Conservation (phyloP, 805 yeast species). For the Tanozyma kutaoensis region DNA sequence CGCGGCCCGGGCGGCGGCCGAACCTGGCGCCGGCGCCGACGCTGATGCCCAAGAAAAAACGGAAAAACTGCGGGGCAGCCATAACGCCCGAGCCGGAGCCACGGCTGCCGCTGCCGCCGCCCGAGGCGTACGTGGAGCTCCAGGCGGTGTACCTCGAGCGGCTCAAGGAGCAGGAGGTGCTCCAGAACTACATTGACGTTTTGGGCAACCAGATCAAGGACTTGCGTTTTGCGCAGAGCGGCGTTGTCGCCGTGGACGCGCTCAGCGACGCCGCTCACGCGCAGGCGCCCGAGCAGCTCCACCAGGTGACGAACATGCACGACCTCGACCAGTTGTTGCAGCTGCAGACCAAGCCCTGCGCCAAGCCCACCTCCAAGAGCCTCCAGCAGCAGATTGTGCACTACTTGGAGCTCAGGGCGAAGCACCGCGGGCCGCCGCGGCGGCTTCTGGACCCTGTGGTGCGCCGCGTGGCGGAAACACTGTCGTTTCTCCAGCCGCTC, state of each 20-base stretch:
- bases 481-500: constrained; percentile 7
- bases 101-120: neutral
- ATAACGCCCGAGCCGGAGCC: neutral
- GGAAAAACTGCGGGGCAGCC: too few species aligned
- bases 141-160: constrained; percentile 21
- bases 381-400: constrained; percentile 8
- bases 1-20: constrained; percentile 59
- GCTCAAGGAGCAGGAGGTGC: constrained; percentile 28
- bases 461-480: constrained; percentile 3
- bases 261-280: constrained; percentile 8
- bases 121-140: constrained; percentile 4
- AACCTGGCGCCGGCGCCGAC: constrained; percentile 3
- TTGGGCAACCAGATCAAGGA: constrained; percentile 29
- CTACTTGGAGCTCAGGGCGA: constrained; percentile 8
- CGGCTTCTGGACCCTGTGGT: neutral
- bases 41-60: neutral
- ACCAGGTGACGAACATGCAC: constrained; percentile 22
- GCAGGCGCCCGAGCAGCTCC: constrained; percentile 17
- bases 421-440: constrained; percentile 1
- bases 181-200: constrained; percentile 27
- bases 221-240: constrained; percentile 27
- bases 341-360: constrained; percentile 2
- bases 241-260: constrained; percentile 30
- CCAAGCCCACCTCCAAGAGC: too few species aligned
- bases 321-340: constrained; percentile 23